These are phyloP conservation scores for Austropuccinia psidii DNA, from an alignment of 1,284 basidiomycete species.

Conservation along the genomic window DNA sequence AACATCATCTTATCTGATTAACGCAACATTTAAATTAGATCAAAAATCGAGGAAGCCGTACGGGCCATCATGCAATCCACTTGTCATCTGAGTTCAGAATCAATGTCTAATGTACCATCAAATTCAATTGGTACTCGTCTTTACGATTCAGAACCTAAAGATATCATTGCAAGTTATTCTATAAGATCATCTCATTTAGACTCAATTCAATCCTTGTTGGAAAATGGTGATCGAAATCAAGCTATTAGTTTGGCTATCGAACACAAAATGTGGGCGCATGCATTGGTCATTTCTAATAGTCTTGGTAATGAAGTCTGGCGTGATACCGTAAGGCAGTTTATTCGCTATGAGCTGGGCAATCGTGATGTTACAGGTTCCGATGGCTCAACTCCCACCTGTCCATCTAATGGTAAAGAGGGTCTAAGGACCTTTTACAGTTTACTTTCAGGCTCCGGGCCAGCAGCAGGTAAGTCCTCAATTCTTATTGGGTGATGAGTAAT, in stretches of 20 bases:
- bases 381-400: conserved; percentile 30
- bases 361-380: conserved; percentile 17
- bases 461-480: conserved; percentile 58
- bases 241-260: conserved; percentile 84
- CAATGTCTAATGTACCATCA: background rate
- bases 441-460: conserved; percentile 71
- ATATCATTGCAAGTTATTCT: conserved; percentile 26
- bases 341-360: conserved; percentile 65
- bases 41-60: conserved; percentile 33
- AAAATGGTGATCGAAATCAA: conserved; percentile 67
- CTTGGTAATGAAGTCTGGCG: conserved; percentile 90
- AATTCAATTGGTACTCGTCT: background rate
- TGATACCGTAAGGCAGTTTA: conserved; percentile 77
- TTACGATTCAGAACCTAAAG: background rate
- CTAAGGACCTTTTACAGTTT: conserved; percentile 76
- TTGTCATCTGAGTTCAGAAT: background rate
- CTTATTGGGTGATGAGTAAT: conserved; percentile 3
- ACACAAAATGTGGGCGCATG: conserved; percentile 87
- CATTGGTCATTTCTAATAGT: conserved; percentile 85
- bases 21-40: background rate
- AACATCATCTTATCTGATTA: background rate
- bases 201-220: conserved; percentile 43
- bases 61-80: conserved; percentile 21
- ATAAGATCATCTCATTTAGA: conserved; percentile 39
- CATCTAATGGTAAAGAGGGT: conserved; percentile 58